These are phyloP conservation scores for Euphrasia arctica DNA, from an alignment of 305 asterid genomes.

Conservation along the genomic window DNA sequence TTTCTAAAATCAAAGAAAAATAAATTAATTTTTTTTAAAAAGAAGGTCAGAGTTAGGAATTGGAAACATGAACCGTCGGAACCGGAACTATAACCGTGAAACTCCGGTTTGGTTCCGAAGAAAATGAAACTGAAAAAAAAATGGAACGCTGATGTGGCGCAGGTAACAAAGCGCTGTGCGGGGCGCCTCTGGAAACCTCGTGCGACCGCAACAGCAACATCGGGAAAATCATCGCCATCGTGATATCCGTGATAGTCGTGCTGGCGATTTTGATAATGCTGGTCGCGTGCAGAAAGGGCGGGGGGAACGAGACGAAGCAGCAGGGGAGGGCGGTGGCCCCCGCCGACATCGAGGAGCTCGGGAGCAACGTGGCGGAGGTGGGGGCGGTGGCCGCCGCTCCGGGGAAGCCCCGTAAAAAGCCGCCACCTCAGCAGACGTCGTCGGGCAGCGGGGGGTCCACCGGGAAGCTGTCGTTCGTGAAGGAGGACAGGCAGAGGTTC, in stretches of 20 bases:
- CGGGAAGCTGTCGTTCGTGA: conserved; percentile 54
- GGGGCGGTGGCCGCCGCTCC: not conserved
- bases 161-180: conserved; percentile 72
- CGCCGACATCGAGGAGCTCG: not conserved
- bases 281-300: conserved; percentile 19
- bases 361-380: not conserved
- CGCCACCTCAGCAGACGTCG: conserved; percentile 22
- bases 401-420: conserved; percentile 16
- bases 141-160: not conserved
- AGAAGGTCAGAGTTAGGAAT: no score
- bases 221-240: conserved; percentile 22
- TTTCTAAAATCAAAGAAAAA: no score
- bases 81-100: no score
- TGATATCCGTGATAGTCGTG: conserved; percentile 18
- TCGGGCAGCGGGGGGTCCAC: conserved; percentile 17
- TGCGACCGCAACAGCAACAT: conserved; percentile 28
- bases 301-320: not conserved
- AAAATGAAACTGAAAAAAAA: no score
- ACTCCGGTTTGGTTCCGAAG: no score
- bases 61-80: no score
- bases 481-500: conserved; percentile 59
- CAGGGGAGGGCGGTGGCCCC: conserved; percentile 5
- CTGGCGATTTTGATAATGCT: conserved; percentile 24
- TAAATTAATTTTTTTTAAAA: no score
- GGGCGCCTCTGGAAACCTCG: conserved; percentile 29